phyloP scores from a whole-genome alignment of 2,329 filamentous ascomycete genomes.

The Alternaria metachromatica region DNA sequence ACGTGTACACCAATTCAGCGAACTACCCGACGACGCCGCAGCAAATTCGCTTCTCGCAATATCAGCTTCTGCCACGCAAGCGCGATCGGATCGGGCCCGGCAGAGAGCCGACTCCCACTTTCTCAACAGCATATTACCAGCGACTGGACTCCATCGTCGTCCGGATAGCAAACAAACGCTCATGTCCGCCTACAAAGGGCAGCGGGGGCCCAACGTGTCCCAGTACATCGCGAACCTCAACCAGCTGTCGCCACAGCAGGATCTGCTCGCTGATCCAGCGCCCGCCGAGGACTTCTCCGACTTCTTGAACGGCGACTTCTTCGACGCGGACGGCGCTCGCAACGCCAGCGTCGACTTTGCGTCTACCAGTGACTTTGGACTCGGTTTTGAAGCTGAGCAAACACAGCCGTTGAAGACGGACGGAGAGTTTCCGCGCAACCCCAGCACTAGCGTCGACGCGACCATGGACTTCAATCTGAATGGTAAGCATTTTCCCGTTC shows the following conservation, averaged over 20 bases:
- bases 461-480: constrained; percentile 47
- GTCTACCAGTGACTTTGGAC: constrained; percentile 35
- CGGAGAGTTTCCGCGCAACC: constrained; percentile 21
- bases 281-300: constrained; percentile 56
- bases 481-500: constrained; percentile 34
- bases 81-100: constrained; percentile 16
- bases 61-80: constrained; percentile 9
- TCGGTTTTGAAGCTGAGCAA: constrained; percentile 37
- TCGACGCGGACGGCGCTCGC: constrained; percentile 65
- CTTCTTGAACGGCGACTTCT: constrained; percentile 68
- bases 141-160: constrained; percentile 16
- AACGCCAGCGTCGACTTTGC: constrained; percentile 34
- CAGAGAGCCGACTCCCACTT: background rate
- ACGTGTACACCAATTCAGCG: background rate
- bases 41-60: background rate
- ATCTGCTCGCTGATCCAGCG: constrained; percentile 48
- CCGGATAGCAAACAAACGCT: constrained; percentile 16
- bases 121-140: constrained; percentile 21
- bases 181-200: constrained; percentile 79
- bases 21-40: background rate
- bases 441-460: constrained; percentile 25
- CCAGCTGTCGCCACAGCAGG: constrained; percentile 60
- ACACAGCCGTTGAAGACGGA: constrained; percentile 16
- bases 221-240: constrained; percentile 89
- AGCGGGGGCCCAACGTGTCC: constrained; percentile 84